These are phyloP conservation scores for Rutstroemia sp. DNA, from an alignment of 2,329 filamentous ascomycete species.

Conservation along the genomic window DNA sequence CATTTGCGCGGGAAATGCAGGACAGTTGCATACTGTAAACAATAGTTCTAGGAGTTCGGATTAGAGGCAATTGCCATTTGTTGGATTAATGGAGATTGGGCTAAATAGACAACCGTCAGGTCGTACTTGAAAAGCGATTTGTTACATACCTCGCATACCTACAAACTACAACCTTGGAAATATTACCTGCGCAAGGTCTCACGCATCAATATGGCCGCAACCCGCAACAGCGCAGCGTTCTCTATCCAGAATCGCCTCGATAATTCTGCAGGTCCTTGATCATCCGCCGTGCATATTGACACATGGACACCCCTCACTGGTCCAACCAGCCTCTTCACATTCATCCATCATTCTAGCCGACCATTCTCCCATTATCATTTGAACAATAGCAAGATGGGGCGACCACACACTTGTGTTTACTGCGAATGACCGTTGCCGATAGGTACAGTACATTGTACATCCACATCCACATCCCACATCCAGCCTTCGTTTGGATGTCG, in stretches of 20 bases:
- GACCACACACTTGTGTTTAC: background rate
- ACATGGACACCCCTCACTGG: background rate
- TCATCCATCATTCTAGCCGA: background rate
- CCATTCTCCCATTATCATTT: too few relatives aligned
- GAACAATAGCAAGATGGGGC: background rate
- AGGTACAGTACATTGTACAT: background rate
- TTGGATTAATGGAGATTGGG: background rate
- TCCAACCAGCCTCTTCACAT: background rate
- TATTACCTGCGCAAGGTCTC: background rate
- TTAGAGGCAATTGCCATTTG: background rate
- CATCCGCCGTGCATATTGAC: background rate
- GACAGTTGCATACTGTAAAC: background rate
- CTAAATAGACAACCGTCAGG: background rate
- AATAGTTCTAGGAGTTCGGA: background rate
- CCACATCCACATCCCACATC: background rate
- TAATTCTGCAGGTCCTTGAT: background rate
- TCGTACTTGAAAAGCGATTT: background rate
- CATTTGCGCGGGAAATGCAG: conserved; percentile 1
- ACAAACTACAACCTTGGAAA: background rate
- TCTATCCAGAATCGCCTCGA: background rate
- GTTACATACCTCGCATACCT: background rate
- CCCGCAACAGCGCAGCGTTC: background rate
- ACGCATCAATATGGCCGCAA: background rate
- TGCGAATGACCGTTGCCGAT: background rate
- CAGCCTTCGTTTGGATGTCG: background rate